Base-by-base conservation (phyloP, 495 filamentous ascomycete species). In the Gamarada debralockiae region DNA sequence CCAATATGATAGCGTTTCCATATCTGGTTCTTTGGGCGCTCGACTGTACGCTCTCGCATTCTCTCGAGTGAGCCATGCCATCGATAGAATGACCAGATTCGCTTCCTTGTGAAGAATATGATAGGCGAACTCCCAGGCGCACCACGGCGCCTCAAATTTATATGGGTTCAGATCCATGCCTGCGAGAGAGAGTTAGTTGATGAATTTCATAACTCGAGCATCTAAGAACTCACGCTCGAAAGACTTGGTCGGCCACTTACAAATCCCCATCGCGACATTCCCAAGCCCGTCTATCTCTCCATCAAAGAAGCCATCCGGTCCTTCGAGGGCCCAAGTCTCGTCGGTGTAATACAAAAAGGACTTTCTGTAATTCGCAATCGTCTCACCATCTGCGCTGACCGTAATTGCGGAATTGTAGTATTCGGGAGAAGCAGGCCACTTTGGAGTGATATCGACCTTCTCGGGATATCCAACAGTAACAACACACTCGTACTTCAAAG, bases 381-480 rank as follows among this genome's bases (percentile, higher is more conserved):
- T 79, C 40, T 85, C 72, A 13, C 95, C 93, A 0, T 74, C 65
- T 10, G 80, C 73, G 52, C 84, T 81, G n/a, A 97, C 83, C 12
- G 90, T 77, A 39, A 97, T 78, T 21, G 87, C 81, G 7, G 89
- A 87, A 70, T 97, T 98, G 71, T 95, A 97, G 58, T 81, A 74
- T 46, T 74, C 73, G 12, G 70, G 69, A 48, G 66, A 77, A 9
- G 64, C 53, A 1, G 70, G 63, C 57, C 67, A 66, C 57, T 61
- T 67, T 15, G 58, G 55, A 22, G 69, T 65, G n/a, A 74, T 64
- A 57, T 78, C 71, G 18, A 67, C 74, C 56, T 66, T 77, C 67
- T 98, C 93, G 0, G 93, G 91, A 61, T 97, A 98, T 10, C 93
- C 92, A 6, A 91, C 84, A 21, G 82, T 86, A n/a, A 97, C 90